Evolutionary conservation across 345 rosid species (phyloP).

Genomic region (Populus alba): DNA sequence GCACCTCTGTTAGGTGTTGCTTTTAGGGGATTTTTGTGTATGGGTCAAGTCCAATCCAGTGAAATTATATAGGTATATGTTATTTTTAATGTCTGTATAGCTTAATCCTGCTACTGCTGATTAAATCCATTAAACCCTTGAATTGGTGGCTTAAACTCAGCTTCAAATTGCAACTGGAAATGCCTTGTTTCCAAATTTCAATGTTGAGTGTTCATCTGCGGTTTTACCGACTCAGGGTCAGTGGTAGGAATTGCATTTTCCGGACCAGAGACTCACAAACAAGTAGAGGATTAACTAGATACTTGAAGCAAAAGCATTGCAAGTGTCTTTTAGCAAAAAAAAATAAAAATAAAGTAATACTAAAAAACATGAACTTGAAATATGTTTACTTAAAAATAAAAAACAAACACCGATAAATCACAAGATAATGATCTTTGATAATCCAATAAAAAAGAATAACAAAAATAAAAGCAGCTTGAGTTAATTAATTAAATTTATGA

Average conservation of each 20-base stretch:
- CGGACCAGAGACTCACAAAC: background rate
- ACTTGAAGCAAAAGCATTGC: no score
- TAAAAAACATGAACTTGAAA: no score
- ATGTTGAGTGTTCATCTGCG: background rate
- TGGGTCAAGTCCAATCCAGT: background rate
- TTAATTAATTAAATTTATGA: no score
- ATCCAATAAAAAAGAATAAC: no score
- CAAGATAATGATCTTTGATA: no score
- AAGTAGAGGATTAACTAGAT: no score
- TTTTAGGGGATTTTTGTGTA: background rate
- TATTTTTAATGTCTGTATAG: constrained; percentile 1
- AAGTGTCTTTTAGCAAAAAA: no score
- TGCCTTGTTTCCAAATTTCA: background rate
- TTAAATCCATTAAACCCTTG: background rate
- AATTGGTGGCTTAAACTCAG: background rate
- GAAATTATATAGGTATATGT: background rate
- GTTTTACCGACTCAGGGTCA: background rate
- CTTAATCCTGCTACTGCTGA: background rate
- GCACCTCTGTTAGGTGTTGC: background rate
- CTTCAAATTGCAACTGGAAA: background rate
- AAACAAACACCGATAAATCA: no score
- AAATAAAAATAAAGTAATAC: no score
- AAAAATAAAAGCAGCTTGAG: no score
- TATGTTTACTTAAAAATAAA: no score
- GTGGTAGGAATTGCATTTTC: background rate